Base-by-base conservation (phyloP, 2,329 filamentous ascomycete genomes). In the Coniochaeta sp. region DNA sequence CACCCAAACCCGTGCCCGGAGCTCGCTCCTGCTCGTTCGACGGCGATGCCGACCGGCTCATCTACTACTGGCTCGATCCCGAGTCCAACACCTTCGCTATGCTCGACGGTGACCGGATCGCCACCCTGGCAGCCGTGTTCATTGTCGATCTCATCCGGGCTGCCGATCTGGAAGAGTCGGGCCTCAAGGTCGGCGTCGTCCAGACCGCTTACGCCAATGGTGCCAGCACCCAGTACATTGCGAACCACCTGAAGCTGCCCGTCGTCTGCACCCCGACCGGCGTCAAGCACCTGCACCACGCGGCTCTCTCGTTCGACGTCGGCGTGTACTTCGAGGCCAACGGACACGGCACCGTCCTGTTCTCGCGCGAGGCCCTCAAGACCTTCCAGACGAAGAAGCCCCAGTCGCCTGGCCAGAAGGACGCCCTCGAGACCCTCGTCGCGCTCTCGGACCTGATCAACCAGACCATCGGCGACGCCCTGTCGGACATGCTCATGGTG, bases 241-340 rank as follows among this genome's bases (percentile, higher is more conserved):
- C 89, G 66, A 88, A 94, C 67, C 86, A 89, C 57, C 79, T 97
- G 52, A 87, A 88, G 63, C 83, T 99, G 38, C 91, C 91, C 48
- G 89, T 96, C 20, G 85, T 95, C 53, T 96, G 89, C 78, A 97
- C 94, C 1, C 85, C 90, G 13, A 99, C 94, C 1, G 94, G 94
- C 58, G 94, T 99, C 56, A 99, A 99, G 77, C 89, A 96, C 71
- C 81, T 99, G 56, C 94, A 99, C 72, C 94, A 97, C 65, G 94
- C 90, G n/a, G 94, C 94, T 32, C 85, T 89, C 63, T 89, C 91
- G 58, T 96, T 95, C 61, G 94, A 99, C 63, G 85, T 97, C 51
- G 94, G 94, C 52, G 90, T 97, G 50, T 99, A 99, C 75, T 99
- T 99, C 63, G 94, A 99, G 74, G 94, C 94, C 58, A 99, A 99